A percentile compares a stretch with the other conserved stretches of the same genome.
These are phyloP conservation scores for Daldinia caldariorum DNA, from an alignment of 495 filamentous ascomycete genomes.

Conservation along the genomic window DNA sequence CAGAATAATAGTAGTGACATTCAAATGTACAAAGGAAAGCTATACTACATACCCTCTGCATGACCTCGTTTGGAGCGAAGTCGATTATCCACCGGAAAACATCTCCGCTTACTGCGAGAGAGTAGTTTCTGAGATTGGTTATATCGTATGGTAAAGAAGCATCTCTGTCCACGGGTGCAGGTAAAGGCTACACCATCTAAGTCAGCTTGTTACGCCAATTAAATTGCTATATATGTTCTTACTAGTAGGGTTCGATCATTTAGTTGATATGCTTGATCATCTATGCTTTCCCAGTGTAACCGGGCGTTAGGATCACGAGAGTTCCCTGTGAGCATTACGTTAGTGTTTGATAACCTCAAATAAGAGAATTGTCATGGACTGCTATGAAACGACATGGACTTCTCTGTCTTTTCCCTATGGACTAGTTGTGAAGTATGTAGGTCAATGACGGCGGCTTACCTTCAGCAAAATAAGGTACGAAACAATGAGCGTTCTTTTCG, in stretches of 20 bases:
- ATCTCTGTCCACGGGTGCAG: constrained; percentile 73
- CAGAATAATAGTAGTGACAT: not conserved
- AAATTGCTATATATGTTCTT: constrained; percentile 33
- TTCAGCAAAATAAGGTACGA: constrained; percentile 87
- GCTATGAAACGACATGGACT: not conserved
- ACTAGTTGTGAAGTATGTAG: not conserved
- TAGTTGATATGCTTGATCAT: constrained; percentile 78
- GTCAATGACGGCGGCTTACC: constrained; percentile 54
- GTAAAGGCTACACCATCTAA: constrained; percentile 66
- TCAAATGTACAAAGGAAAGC: not conserved
- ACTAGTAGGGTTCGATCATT: constrained; percentile 80
- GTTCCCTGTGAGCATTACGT: constrained; percentile 57
- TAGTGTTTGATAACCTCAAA: constrained; percentile 1
- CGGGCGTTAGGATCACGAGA: constrained; percentile 72
- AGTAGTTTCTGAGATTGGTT: constrained; percentile 80
- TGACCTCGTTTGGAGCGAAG: constrained; percentile 78
- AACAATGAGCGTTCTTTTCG: constrained; percentile 82
- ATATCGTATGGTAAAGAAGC: constrained; percentile 86
- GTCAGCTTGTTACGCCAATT: constrained; percentile 43
- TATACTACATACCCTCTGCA: constrained; percentile 66
- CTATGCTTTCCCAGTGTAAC: constrained; percentile 90
- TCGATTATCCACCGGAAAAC: constrained; percentile 97
- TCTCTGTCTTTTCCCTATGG: not conserved
- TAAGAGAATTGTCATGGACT: not conserved
- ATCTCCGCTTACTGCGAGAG: constrained; percentile 88